phyloP scores from a whole-genome alignment of 2,329 filamentous ascomycete species.

The Aspergillus sp. region DNA sequence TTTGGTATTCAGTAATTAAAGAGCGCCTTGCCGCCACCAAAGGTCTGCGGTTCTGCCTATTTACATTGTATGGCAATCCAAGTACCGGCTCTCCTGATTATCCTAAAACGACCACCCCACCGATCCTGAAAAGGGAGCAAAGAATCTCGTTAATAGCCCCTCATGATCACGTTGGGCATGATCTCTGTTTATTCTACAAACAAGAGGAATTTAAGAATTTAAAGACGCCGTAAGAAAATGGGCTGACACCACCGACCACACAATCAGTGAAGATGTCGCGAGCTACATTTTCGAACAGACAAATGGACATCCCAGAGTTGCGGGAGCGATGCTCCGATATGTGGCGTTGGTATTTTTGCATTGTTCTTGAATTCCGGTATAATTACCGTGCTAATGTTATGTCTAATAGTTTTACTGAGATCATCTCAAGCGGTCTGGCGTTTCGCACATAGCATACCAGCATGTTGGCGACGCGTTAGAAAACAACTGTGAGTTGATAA shows the following conservation, averaged over 20 bases:
- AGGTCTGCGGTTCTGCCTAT: conserved; percentile 6
- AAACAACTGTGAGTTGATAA: not conserved
- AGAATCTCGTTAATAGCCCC: conserved; percentile 5
- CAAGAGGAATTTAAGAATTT: conserved; percentile 6
- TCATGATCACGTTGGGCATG: not conserved
- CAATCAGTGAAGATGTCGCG: not conserved
- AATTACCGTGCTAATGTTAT: not conserved
- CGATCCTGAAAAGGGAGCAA: conserved; percentile 2
- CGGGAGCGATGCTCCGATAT: not conserved
- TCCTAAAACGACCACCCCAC: not conserved
- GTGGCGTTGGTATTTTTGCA: not conserved
- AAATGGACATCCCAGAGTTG: conserved; percentile 7
- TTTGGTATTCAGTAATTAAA: conserved; percentile 7
- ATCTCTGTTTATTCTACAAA: conserved; percentile 4
- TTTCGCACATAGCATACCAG: not conserved
- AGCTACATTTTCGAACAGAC: conserved; percentile 3
- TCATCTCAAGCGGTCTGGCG: not conserved
- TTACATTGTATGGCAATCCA: conserved; percentile 7
- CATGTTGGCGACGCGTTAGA: not conserved
- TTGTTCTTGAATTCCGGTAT: not conserved
- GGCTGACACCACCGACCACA: not conserved
- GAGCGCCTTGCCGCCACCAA: not conserved
- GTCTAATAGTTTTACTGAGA: not conserved
- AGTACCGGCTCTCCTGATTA: conserved; percentile 1
- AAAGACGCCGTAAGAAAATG: conserved; percentile 4